phyloP scores from a whole-genome alignment of 441 rosid species.

The Pelargonium myrrhifolium region DNA sequence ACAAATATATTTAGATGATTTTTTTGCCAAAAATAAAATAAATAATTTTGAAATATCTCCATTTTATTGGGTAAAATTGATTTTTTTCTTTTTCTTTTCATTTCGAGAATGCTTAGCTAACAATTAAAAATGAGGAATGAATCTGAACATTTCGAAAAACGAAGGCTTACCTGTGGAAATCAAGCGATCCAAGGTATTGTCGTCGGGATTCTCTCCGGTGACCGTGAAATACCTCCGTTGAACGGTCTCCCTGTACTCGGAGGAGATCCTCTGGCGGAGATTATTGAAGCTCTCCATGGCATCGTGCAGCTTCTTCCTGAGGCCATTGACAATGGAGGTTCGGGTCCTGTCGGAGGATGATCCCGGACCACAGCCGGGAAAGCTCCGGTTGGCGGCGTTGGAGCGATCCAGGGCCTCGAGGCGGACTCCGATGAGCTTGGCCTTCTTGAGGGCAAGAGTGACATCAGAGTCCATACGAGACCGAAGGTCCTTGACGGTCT shows the following conservation, averaged over 20 bases:
- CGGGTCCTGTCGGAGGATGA: constrained; percentile 79
- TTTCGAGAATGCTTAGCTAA: no score
- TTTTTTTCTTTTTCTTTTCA: no score
- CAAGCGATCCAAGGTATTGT: constrained; percentile 11
- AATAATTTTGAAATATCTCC: no score
- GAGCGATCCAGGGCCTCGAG: constrained; percentile 76
- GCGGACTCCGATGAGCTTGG: constrained; percentile 57
- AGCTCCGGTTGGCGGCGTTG: constrained; percentile 50
- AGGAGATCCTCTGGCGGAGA: constrained; percentile 47
- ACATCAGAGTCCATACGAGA: constrained; percentile 69
- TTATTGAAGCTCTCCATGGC: constrained; percentile 72
- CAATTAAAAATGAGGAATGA: background rate
- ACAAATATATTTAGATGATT: no score
- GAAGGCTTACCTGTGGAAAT: background rate
- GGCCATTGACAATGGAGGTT: constrained; percentile 69
- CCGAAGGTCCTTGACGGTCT: constrained; percentile 56
- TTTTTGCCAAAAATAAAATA: no score
- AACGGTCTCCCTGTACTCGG: constrained; percentile 71
- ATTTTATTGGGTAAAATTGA: background rate
- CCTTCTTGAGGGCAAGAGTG: constrained; percentile 52
- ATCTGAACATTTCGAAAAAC: background rate
- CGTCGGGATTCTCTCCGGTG: constrained; percentile 68
- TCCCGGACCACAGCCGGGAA: constrained; percentile 81
- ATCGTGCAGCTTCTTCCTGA: constrained; percentile 74
- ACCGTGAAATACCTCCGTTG: constrained; percentile 75